A percentile compares a stretch with the other conserved stretches of the same genome.
phyloP scores from a whole-genome alignment of 2,329 filamentous ascomycete genomes.

The Ophiostoma sp. region DNA sequence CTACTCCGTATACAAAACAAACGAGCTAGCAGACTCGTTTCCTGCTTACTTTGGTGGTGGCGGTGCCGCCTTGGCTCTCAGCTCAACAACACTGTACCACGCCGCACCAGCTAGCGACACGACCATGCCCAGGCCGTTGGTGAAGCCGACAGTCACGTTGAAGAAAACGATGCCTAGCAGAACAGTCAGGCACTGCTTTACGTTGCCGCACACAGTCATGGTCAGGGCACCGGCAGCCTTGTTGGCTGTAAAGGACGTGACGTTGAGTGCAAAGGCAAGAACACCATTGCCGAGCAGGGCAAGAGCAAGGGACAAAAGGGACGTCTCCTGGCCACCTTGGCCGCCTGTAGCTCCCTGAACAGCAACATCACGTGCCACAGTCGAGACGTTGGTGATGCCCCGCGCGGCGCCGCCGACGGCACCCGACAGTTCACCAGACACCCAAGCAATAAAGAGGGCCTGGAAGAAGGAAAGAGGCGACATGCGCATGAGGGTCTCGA shows the following conservation, averaged over 20 bases:
- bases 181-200: conserved; percentile 54
- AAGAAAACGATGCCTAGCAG: conserved; percentile 50
- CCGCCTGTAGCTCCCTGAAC: not conserved
- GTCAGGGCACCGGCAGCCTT: conserved; percentile 53
- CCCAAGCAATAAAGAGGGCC: conserved; percentile 47
- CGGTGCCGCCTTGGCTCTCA: conserved; percentile 30
- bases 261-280: conserved; percentile 51
- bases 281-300: conserved; percentile 48
- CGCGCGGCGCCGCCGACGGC: conserved; percentile 24
- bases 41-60: conserved; percentile 11
- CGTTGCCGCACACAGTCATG: conserved; percentile 55
- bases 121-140: conserved; percentile 52
- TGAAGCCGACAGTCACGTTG: conserved; percentile 44
- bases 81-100: conserved; percentile 54
- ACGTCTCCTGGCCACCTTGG: not conserved
- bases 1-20: not conserved
- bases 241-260: conserved; percentile 54
- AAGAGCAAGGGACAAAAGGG: conserved; percentile 31
- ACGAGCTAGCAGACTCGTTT: too few species aligned
- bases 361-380: not conserved
- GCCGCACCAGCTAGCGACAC: conserved; percentile 51
- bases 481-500: conserved; percentile 59
- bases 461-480: conserved; percentile 55
- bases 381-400: not conserved
- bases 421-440: conserved; percentile 47